Base-by-base conservation (phyloP, 2,329 filamentous ascomycete species). In the Trichoderma semiorbis region DNA sequence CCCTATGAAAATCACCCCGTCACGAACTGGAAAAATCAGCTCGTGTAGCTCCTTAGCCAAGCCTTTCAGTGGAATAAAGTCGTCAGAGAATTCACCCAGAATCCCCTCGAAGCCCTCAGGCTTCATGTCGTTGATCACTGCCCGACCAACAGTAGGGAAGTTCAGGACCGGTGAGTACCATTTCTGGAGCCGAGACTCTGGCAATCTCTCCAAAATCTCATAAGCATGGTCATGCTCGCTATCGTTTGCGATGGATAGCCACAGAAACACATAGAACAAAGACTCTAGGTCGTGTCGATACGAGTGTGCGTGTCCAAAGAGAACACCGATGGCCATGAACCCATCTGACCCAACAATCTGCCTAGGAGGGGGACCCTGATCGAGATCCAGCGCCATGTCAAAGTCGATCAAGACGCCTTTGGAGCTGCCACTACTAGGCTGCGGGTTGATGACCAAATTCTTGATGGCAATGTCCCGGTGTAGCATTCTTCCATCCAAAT, bases 341-440 rank as follows among this genome's bases (percentile, higher is more conserved):
- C 43, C 43, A 47, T 47, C 1, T 2, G 43, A 47, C 0, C 43
- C 18, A 47, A 47, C 39, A 1, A 1, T 1, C 39, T n/a, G 8
- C 39, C 2, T 1, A 47, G 1, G 0, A 47, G 18, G 7, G 8
- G 0, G 18, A 47, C 1, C 39, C 18, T 47, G 0, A 0, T 47
- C 18, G 39, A 47, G 18, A n/a, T 47, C 18, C 18, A 47, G 39
- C 0, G 18, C 39, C 18, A 3, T 0, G 43, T 21, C 39, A 0
- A 43, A 43, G 18, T 43, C 1, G 18, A 21, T 47, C 18, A 47
- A 11, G 43, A n/a, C 5, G 1, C 39, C 39, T 6, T 6, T 16
- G 12, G 34, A 6, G 34, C 14, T 6, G 1, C 5, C 14, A 36
- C 11, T 5, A 8, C 16, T 18, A 1, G 36, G 16, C 16, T 1